Evolutionary conservation across 75 land plant species (phyloP), one percentile per base, ranked within the genome.

Genomic region (Cupressus sempervirens): DNA sequence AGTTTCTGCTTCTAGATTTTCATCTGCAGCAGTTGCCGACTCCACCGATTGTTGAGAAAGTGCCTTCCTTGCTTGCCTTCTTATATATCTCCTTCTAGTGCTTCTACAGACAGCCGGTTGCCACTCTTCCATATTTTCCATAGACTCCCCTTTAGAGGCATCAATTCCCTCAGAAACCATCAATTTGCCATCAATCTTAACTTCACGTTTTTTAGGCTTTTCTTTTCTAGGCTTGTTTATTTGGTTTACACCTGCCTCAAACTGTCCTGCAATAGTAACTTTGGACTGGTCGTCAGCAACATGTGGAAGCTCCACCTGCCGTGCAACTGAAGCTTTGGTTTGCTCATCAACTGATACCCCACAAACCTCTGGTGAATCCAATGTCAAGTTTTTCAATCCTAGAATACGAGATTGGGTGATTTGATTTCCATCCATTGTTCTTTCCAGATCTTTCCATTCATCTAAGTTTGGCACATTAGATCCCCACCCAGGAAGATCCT

Each of bases 401-500:
- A 95, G 88, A 73, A 97, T 97, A 74, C 86, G 90, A 38, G 99
- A 97, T 45, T 85, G 81, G 38, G 84, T 14, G 74, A 84, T 53
- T 15, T 65, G 30, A 50, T 14, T 76, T 45, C 81, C 85, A 18
- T 89, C 93, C 16, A 45, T 82, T 54, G 46, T 86, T 76, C 92
- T 75, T 48, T 96, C 93, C 23, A 97, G 62, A 56, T 92, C 94
- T 83, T 97, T 96, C 99, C 99, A 97, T 70, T 97, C 99, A 80
- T 93, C 91, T 81, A 94, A 80, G 90, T 97, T 97, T 4, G 92
- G 90, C 23, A 97, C 99, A 88, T 96, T 97, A 18, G 90, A 84
- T 0, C 99, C 99, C 98, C 99, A 97, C 1, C 99, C 99, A 40
- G 96, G 99, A 79, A 93, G 86, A 13, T 96, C 94, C 79, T 88